Percentiles rank a stretch among this genome's conserved stretches.
Conservation (phyloP, 768 basidiomycete species). For the Lentinula detonsa region DNA sequence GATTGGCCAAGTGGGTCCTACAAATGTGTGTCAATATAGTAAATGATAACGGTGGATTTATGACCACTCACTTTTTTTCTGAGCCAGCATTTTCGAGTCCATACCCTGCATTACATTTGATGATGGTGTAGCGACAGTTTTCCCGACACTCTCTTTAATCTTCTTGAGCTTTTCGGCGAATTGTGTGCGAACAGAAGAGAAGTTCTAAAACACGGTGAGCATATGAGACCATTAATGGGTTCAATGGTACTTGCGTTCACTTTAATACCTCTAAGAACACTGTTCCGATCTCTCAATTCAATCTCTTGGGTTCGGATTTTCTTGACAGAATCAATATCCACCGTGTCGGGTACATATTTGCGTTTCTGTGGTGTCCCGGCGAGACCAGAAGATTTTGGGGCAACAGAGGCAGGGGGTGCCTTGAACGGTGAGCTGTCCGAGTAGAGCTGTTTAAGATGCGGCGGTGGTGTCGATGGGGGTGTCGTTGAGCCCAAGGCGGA, state of each 20-base stretch:
- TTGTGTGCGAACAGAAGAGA: constrained; percentile 56
- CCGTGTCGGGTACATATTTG: constrained; percentile 70
- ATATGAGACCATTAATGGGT: neutral
- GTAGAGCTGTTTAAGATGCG: constrained; percentile 21
- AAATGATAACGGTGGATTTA: neutral
- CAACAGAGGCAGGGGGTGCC: constrained; percentile 21
- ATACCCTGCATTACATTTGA: constrained; percentile 12
- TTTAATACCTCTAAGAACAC: constrained; percentile 78
- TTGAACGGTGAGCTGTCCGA: constrained; percentile 5
- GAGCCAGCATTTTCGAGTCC: constrained; percentile 58
- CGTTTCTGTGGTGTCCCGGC: constrained; percentile 53
- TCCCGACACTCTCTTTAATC: constrained; percentile 58
- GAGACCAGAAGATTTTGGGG: constrained; percentile 19
- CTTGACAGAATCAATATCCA: constrained; percentile 83
- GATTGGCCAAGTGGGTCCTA: constrained; percentile 82
- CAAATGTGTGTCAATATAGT: neutral
- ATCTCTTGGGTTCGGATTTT: constrained; percentile 71
- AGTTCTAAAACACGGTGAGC: constrained; percentile 52
- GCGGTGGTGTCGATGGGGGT: constrained; percentile 56
- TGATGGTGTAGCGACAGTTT: constrained; percentile 32
- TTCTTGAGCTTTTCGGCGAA: constrained; percentile 78
- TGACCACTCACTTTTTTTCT: constrained; percentile 59
- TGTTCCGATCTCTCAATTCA: constrained; percentile 78
- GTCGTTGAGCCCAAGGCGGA: constrained; percentile 17
- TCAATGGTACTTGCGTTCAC: constrained; percentile 55